Conservation (phyloP, 2,329 filamentous ascomycete species). For the Penicillium polonicum region DNA sequence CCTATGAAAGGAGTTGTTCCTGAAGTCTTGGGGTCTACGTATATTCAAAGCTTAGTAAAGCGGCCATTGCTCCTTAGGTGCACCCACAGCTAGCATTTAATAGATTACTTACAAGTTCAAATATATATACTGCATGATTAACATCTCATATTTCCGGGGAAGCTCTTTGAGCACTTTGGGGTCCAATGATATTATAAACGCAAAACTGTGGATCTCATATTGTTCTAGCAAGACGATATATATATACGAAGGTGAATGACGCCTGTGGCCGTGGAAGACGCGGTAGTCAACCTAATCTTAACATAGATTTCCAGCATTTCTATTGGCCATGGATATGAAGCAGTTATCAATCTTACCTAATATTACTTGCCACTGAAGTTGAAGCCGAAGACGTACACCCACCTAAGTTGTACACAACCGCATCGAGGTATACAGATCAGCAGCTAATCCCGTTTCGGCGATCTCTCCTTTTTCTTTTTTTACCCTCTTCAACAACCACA, state of each 20-base stretch:
- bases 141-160: neutral
- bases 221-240: neutral
- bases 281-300: neutral
- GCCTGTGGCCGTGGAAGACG: neutral
- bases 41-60: neutral
- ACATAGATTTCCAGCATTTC: neutral
- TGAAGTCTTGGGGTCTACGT: neutral
- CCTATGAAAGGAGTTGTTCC: neutral
- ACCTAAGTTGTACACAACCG: neutral
- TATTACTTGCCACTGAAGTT: neutral
- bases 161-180: neutral
- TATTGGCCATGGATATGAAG: neutral
- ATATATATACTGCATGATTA: neutral
- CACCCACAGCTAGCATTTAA: neutral
- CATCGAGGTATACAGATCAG: conserved; percentile 8
- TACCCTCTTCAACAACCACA: neutral
- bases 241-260: neutral
- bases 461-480: conserved; percentile 14
- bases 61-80: neutral
- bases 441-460: conserved; percentile 21
- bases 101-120: neutral
- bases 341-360: neutral
- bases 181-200: neutral
- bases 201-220: neutral
- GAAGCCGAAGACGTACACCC: neutral